A percentile compares a stretch with the other conserved stretches of the same genome.
phyloP scores from a whole-genome alignment of 331 rosid species.

The Dryas integrifolia region DNA sequence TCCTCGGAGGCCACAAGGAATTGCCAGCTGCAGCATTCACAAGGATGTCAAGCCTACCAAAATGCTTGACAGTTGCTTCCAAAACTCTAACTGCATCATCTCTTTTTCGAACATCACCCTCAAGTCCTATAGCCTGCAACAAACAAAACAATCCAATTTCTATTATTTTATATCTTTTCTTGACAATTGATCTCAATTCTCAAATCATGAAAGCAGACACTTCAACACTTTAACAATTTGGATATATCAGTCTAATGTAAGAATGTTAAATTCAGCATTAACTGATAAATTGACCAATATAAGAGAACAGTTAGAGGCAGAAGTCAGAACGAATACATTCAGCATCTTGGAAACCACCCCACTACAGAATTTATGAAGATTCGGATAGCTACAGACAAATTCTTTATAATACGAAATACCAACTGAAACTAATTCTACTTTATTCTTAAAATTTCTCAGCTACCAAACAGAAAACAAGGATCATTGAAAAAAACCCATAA shows the following conservation, averaged over 20 bases:
- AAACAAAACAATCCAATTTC: background rate
- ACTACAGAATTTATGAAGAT: background rate
- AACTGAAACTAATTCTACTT: background rate
- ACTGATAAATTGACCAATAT: background rate
- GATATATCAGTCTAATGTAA: background rate
- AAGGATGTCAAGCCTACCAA: conserved; percentile 23
- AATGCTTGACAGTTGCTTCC: conserved; percentile 24
- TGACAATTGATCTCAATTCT: background rate
- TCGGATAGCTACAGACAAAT: background rate
- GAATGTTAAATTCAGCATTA: background rate
- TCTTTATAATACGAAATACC: background rate
- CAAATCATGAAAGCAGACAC: background rate
- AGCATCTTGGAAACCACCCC: background rate
- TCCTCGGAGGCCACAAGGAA: conserved; percentile 24
- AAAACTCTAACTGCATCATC: conserved; percentile 28
- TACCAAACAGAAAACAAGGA: background rate
- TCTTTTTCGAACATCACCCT: conserved; percentile 28
- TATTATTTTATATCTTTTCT: background rate
- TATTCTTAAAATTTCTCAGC: background rate
- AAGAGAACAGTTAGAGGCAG: too few relatives aligned
- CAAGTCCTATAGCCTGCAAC: conserved; percentile 17
- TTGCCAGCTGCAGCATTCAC: conserved; percentile 31
- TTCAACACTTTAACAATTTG: too few relatives aligned
- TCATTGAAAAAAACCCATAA: background rate
- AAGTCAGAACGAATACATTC: background rate